Evolutionary conservation across 2,329 filamentous ascomycete genomes (phyloP), one percentile per base, ranked within the genome.

Genomic region (Microdochium nivale): DNA sequence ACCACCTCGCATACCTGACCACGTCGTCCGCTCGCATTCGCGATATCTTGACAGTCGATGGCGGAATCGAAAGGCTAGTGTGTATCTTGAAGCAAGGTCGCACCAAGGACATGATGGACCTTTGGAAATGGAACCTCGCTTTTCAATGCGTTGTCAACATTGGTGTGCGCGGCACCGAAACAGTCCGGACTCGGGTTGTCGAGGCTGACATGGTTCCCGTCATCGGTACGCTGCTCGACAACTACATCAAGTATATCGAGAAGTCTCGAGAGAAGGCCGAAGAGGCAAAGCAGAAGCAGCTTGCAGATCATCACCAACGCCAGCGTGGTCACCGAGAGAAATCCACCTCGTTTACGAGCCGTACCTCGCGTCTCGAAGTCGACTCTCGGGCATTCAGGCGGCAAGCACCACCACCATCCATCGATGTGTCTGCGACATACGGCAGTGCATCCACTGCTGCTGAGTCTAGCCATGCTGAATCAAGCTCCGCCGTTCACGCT

Each of bases 101-200:
- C 66, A 96, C 89, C 73, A 95, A 91, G 71, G 92, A 99, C 68
- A 87, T 96, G 84, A 96, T 97, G 92, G 92, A 96, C 69, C 96
- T 96, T 88, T 99, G 94, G 94, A 97, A 97, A 72, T 99, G 94
- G 94, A 99, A 96, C 65, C 79, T 99, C 56, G 94, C 94, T 50
- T 99, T 99, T 69, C 94, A 97, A 71, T 99, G 94, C 69, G 91
- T 97, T 58, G 94, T 99, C 67, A 99, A 99, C 70, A 97, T 99
- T 65, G 94, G 94, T 52, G 92, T 99, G 54, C 83, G 94, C 60
- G 94, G 94, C 54, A 96, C 94, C 13, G 94, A 99, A 73, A 85
- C 83, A 59, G 94, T 99, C 54, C 83, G 94, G 60, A 97, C 94
- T 53, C 81, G 94, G 58, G 92, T 99, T 2, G 94, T 99, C 50